A percentile compares a stretch with the other conserved stretches of the same genome.
These are phyloP conservation scores for Lachnellula subtilissima DNA, from an alignment of 2,329 filamentous ascomycete species.

Conservation along the genomic window DNA sequence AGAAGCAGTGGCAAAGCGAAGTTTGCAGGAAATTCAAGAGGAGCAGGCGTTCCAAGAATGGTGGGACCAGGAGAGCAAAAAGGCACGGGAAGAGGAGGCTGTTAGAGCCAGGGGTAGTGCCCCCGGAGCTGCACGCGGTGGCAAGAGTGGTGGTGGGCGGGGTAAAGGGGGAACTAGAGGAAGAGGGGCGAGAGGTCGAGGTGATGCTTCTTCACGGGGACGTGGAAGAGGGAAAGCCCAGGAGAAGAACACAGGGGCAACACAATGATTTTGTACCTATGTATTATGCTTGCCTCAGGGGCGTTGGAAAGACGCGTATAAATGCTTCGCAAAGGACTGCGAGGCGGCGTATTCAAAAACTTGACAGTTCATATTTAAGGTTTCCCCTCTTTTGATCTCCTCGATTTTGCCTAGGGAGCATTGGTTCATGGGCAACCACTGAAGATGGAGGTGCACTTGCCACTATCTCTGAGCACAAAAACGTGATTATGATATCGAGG, in stretches of 20 bases:
- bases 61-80: constrained; percentile 83
- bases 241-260: neutral
- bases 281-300: constrained; percentile 1
- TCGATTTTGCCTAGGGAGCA: too few relatives aligned
- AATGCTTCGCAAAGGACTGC: constrained; percentile 9
- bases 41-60: constrained; percentile 96
- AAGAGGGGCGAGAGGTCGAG: constrained; percentile 17
- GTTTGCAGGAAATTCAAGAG: constrained; percentile 88
- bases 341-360: constrained; percentile 7
- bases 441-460: too few relatives aligned
- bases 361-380: too few relatives aligned
- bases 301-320: constrained; percentile 3
- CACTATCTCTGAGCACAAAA: too few relatives aligned
- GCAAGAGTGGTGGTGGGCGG: constrained; percentile 18
- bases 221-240: constrained; percentile 7
- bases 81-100: constrained; percentile 48
- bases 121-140: constrained; percentile 16
- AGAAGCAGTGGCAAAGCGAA: constrained; percentile 82
- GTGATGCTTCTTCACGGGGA: neutral
- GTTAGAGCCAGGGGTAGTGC: constrained; percentile 10
- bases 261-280: neutral
- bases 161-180: constrained; percentile 15
- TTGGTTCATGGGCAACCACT: too few relatives aligned
- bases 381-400: too few relatives aligned
- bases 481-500: too few relatives aligned